These are phyloP conservation scores for Lagenaria siceraria DNA, from an alignment of 306 rosid species.

Conservation along the genomic window DNA sequence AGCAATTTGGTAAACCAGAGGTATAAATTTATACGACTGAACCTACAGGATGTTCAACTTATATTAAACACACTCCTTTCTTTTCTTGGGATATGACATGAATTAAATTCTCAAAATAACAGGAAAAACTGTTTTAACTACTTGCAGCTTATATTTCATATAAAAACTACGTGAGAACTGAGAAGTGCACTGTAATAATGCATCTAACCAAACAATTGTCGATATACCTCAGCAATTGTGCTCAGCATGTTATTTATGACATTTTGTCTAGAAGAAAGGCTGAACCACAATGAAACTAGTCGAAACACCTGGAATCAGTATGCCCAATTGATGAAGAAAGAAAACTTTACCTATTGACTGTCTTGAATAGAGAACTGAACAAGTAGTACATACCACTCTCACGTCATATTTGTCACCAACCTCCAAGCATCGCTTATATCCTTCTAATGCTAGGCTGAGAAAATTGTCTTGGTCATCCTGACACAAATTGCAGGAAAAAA, in stretches of 20 bases:
- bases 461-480: constrained; percentile 94
- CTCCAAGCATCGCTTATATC: constrained; percentile 71
- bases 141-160: background rate
- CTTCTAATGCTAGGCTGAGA: constrained; percentile 78
- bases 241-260: constrained; percentile 61
- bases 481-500: constrained; percentile 4
- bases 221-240: constrained; percentile 58
- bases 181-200: background rate
- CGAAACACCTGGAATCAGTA: constrained; percentile 69
- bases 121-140: background rate
- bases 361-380: constrained; percentile 4
- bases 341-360: background rate
- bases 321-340: constrained; percentile 12
- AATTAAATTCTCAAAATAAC: background rate
- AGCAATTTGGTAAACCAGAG: constrained; percentile 86
- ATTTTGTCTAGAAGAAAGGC: constrained; percentile 48
- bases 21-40: constrained; percentile 86
- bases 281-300: constrained; percentile 79
- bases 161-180: background rate
- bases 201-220: background rate
- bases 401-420: constrained; percentile 79
- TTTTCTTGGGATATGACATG: background rate
- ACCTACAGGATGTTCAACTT: constrained; percentile 32
- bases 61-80: background rate
- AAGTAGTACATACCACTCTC: constrained; percentile 65